Conservation (phyloP, 148 eudicot species). For the Pouteria glomerata region DNA sequence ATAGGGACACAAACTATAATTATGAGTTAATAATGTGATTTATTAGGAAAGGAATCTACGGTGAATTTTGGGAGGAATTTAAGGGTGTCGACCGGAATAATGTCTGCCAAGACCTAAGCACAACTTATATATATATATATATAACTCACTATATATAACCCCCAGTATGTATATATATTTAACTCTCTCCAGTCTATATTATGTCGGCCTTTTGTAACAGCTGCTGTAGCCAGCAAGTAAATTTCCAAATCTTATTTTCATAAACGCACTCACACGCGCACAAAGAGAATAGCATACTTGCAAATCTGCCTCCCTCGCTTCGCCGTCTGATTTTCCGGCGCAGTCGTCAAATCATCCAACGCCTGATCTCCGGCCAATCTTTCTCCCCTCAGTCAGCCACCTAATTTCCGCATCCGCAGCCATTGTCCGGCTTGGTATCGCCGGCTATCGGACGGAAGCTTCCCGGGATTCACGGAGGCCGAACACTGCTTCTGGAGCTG, state of each 20-base stretch:
- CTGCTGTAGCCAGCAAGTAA: background rate
- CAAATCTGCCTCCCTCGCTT: conserved; percentile 7
- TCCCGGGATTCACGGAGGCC: background rate
- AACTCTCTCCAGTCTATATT: conserved; percentile 27
- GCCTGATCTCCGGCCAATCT: background rate
- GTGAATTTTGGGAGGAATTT: too few species aligned
- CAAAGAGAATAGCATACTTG: too few species aligned
- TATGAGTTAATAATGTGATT: too few species aligned
- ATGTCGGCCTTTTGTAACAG: conserved; percentile 38
- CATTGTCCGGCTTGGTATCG: background rate
- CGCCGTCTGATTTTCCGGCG: conserved; percentile 24
- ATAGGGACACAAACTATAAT: too few species aligned
- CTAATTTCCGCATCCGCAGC: background rate
- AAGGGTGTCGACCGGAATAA: conserved; percentile 4
- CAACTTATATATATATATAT: conserved; percentile 17
- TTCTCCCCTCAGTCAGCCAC: background rate
- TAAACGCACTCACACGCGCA: background rate
- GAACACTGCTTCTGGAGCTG: background rate
- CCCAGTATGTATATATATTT: background rate
- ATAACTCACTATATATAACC: background rate
- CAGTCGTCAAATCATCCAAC: conserved; percentile 15
- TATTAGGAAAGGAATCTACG: too few species aligned
- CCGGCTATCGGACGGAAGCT: background rate
- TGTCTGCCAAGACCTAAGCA: conserved; percentile 39
- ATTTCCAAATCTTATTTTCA: background rate